Evolutionary conservation across 768 basidiomycete species (phyloP).

Genomic region (Fomitopsis serialis): DNA sequence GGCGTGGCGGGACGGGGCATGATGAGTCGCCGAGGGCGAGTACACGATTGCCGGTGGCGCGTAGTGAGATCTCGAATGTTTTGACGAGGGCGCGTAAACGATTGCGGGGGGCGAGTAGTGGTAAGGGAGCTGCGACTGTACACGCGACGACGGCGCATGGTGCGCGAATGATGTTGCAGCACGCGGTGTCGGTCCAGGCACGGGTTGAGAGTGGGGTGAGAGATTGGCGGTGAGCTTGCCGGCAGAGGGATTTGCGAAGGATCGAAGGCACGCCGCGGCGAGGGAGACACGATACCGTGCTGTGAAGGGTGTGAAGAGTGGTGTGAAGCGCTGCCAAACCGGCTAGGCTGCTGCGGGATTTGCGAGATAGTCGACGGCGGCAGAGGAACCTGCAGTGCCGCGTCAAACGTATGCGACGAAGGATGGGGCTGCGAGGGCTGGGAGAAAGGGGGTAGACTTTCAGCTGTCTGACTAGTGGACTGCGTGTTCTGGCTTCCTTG

Average conservation of each 20-base stretch:
- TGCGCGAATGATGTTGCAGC: slow-evolving; percentile 14
- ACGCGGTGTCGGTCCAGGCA: slow-evolving; percentile 26
- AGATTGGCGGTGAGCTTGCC: slow-evolving; percentile 17
- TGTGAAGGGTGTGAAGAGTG: slow-evolving; percentile 14
- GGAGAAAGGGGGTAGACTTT: background rate
- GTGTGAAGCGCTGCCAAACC: background rate
- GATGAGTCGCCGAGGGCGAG: slow-evolving; percentile 27
- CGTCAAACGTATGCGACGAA: background rate
- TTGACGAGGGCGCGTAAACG: slow-evolving; percentile 48
- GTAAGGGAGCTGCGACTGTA: slow-evolving; percentile 25
- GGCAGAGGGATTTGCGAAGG: slow-evolving; percentile 16
- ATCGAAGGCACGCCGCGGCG: slow-evolving; percentile 23
- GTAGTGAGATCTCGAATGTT: slow-evolving; percentile 46
- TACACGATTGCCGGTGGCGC: slow-evolving; percentile 56
- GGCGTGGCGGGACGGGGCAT: slow-evolving; percentile 20
- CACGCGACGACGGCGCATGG: slow-evolving; percentile 28
- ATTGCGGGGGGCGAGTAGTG: slow-evolving; percentile 49
- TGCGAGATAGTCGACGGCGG: slow-evolving; percentile 1
- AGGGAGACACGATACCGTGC: slow-evolving; percentile 27
- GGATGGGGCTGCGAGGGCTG: too few relatives aligned
- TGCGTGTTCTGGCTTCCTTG: slow-evolving; percentile 15
- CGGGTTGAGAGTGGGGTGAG: slow-evolving; percentile 38
- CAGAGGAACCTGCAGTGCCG: background rate
- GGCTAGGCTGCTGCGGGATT: background rate
- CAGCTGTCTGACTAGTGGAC: background rate